Base-by-base conservation (phyloP, 192 early-diverging fungal species). In the Lobosporangium transversale region DNA sequence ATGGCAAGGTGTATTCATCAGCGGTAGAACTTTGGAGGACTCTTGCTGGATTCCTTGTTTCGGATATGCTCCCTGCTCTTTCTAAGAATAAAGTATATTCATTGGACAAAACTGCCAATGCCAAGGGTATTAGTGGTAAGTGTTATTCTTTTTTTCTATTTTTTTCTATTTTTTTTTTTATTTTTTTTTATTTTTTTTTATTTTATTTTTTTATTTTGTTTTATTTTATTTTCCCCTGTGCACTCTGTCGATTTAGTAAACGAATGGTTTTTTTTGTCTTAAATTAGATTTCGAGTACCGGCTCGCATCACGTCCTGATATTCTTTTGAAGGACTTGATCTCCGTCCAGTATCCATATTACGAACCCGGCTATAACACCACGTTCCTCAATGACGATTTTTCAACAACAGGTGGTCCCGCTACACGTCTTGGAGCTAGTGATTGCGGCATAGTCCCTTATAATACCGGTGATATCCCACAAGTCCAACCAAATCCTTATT, bases 281-380 rank as follows among this genome's bases (percentile, higher is more conserved):
- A n/a, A n/a, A n/a, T n/a, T 65, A 85, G 84, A 85, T 56, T 83
- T 58, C 52, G 56, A 59, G 29, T 81, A 68, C 37, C 66, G 84
- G 23, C 44, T 68, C 27, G 32, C 79, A 10, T 62, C 79, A 21
- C 66, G 84, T 27, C 84, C 84, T 30, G 84, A 85, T 53, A 61
- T 85, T 26, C 12, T 83, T 14, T 43, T 85, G 44, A 62, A 62
- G 42, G 84, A 85, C 29, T 26, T 85, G 52, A 73, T 85, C 43
- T 53, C 53, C 36, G 75, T 61, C 4, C 81, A 83, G 45, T 85
- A 80, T 37, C 76, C 70, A 2, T 21, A 27, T 20, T 83, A 68
- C 52, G 40, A 62, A 1, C 20, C 29, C 8, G 23, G 11, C 18
- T 58, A 68, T 29, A 53, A 20, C 2, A 24, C 55, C 18, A 64